Conservation (phyloP, 441 rosid species). For the Bruguiera hainesii region DNA sequence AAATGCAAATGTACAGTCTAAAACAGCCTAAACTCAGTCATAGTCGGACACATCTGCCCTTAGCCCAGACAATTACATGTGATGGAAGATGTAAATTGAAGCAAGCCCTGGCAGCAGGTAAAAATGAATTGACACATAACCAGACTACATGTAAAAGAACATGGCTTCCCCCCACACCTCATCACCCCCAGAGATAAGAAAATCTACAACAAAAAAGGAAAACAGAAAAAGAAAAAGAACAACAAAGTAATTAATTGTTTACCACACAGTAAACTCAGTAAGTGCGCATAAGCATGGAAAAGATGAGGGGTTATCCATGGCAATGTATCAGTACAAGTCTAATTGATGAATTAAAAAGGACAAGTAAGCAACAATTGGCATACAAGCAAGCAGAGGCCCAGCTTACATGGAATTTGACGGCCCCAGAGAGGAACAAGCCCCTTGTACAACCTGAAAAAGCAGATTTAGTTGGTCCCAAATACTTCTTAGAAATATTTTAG, state of each 20-base stretch:
- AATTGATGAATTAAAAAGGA: not conserved
- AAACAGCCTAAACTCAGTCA: not conserved
- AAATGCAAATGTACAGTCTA: not conserved
- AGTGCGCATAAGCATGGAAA: no score
- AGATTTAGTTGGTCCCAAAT: slow-evolving; percentile 5
- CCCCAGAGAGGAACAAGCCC: slow-evolving; percentile 99
- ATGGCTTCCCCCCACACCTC: no score
- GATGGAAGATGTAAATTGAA: no score
- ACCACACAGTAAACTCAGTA: no score
- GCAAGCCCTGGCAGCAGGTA: no score
- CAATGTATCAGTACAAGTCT: not conserved
- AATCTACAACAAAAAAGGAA: no score
- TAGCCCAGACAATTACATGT: not conserved
- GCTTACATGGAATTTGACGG: slow-evolving; percentile 99
- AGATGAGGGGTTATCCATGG: no score
- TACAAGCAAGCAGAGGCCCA: not conserved
- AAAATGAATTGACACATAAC: no score
- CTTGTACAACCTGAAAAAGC: slow-evolving; percentile 75
- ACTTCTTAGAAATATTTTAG: not conserved
- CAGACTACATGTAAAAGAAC: no score
- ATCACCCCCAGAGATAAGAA: no score
- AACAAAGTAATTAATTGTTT: no score
- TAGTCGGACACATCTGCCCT: not conserved
- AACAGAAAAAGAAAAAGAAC: no score
- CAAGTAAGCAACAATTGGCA: not conserved